phyloP scores from a whole-genome alignment of 768 basidiomycete genomes.

The Asterophora parasitica region DNA sequence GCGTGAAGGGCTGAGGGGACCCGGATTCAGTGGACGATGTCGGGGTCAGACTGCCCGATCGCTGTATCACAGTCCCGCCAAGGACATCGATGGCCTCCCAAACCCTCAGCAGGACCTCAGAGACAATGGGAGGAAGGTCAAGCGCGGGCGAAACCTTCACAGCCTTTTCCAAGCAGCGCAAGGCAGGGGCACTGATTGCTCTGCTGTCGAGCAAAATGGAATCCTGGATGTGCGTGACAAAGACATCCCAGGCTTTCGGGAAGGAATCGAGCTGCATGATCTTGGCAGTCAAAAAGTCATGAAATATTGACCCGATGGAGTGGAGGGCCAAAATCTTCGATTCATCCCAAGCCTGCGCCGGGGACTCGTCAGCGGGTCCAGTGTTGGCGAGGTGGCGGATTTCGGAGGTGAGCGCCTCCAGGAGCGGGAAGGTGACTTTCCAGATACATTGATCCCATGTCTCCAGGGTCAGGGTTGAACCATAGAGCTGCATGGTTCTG shows the following conservation, averaged over 20 bases:
- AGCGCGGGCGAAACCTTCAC: constrained; percentile 52
- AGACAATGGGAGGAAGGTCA: constrained; percentile 38
- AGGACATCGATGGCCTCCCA: constrained; percentile 71
- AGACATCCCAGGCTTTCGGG: constrained; percentile 64
- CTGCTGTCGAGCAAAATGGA: constrained; percentile 66
- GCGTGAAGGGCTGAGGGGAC: constrained; percentile 54
- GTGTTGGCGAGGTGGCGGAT: constrained; percentile 39
- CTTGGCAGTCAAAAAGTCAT: constrained; percentile 70
- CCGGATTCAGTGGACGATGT: constrained; percentile 15
- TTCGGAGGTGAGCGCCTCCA: constrained; percentile 62
- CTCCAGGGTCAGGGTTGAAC: constrained; percentile 71
- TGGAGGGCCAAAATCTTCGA: constrained; percentile 82
- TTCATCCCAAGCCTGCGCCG: constrained; percentile 70
- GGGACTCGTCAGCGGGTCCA: constrained; percentile 14
- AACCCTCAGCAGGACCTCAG: constrained; percentile 49
- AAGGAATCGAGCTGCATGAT: constrained; percentile 73
- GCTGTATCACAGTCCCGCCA: constrained; percentile 46
- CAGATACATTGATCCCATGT: constrained; percentile 93
- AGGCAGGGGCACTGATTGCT: constrained; percentile 72
- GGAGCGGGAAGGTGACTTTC: constrained; percentile 83
- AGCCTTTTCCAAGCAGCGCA: constrained; percentile 80
- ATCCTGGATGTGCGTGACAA: constrained; percentile 69
- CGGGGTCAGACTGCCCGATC: constrained; percentile 17
- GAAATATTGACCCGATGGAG: constrained; percentile 79
- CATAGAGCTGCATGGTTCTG: constrained; percentile 90